phyloP scores from a whole-genome alignment of 495 filamentous ascomycete species.

The Bacidia rubella region DNA sequence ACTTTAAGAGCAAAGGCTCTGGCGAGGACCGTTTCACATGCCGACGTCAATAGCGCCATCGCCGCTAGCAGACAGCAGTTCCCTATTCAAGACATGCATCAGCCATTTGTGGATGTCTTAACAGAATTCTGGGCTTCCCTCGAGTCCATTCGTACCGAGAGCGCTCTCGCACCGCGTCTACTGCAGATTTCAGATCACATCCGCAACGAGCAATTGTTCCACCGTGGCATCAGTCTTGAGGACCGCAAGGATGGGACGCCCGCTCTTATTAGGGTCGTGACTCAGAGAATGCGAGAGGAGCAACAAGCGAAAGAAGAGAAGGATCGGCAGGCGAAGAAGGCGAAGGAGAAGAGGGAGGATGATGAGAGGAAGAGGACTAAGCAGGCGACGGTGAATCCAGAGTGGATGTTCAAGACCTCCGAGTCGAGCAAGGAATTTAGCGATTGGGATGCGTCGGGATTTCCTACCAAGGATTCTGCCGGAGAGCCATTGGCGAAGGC shows the following conservation, averaged over 20 bases:
- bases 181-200: constrained; percentile 64
- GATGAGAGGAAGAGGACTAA: constrained; percentile 46
- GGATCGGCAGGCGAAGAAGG: constrained; percentile 43
- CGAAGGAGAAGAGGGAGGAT: constrained; percentile 41
- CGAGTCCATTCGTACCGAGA: constrained; percentile 13
- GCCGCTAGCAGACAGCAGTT: constrained; percentile 21
- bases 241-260: constrained; percentile 58
- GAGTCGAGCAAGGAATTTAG: constrained; percentile 43
- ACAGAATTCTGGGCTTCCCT: constrained; percentile 9
- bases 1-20: constrained; percentile 46
- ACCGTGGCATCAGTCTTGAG: constrained; percentile 75
- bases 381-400: constrained; percentile 55
- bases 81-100: not conserved
- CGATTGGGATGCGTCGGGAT: constrained; percentile 75
- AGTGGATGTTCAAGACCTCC: constrained; percentile 53
- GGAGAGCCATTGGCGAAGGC: constrained; percentile 76
- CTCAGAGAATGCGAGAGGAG: constrained; percentile 54
- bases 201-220: constrained; percentile 64
- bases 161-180: constrained; percentile 39
- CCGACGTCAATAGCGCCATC: constrained; percentile 18
- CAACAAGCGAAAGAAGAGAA: constrained; percentile 53
- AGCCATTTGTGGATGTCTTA: constrained; percentile 19
- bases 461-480: constrained; percentile 62
- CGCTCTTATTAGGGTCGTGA: constrained; percentile 74
- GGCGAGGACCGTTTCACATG: constrained; percentile 21